These are phyloP conservation scores for Brassica rapa DNA, from an alignment of 345 rosid species.

Conservation along the genomic window DNA sequence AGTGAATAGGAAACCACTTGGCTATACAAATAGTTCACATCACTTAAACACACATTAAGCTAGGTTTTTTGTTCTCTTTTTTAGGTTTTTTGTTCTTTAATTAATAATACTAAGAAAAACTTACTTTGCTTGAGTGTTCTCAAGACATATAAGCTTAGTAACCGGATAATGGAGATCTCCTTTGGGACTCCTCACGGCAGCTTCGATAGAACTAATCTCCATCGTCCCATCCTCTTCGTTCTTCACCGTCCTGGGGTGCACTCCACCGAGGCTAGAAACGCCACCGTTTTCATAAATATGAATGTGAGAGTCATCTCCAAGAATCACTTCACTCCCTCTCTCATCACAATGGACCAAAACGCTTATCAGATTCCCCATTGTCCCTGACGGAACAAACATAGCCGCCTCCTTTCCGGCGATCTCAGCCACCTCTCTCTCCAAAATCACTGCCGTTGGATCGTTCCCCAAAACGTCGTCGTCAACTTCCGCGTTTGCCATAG, in stretches of 20 bases:
- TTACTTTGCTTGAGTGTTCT: conserved; percentile 91
- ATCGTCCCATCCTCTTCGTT: conserved; percentile 83
- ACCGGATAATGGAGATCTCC: conserved; percentile 78
- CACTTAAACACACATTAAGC: background rate
- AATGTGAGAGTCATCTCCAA: conserved; percentile 81
- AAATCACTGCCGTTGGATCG: conserved; percentile 66
- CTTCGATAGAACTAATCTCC: conserved; percentile 70
- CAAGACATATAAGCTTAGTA: conserved; percentile 89
- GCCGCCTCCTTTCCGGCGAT: conserved; percentile 86
- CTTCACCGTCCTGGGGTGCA: conserved; percentile 80
- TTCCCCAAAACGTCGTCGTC: conserved; percentile 78
- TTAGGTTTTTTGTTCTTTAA: background rate
- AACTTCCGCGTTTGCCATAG: conserved; percentile 88
- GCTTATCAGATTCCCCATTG: conserved; percentile 93
- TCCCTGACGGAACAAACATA: conserved; percentile 88
- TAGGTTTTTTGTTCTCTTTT: background rate
- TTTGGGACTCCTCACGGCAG: conserved; percentile 67
- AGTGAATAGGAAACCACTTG: background rate
- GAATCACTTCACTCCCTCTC: conserved; percentile 94
- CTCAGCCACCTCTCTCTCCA: conserved; percentile 75
- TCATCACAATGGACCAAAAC: conserved; percentile 85
- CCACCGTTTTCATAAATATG: conserved; percentile 89
- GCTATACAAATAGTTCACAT: background rate
- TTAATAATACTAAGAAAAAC: conserved; percentile 7
- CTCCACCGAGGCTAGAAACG: conserved; percentile 81